These are phyloP conservation scores for Cercospora nicotianae DNA, from an alignment of 2,329 filamentous ascomycete genomes.

Conservation along the genomic window DNA sequence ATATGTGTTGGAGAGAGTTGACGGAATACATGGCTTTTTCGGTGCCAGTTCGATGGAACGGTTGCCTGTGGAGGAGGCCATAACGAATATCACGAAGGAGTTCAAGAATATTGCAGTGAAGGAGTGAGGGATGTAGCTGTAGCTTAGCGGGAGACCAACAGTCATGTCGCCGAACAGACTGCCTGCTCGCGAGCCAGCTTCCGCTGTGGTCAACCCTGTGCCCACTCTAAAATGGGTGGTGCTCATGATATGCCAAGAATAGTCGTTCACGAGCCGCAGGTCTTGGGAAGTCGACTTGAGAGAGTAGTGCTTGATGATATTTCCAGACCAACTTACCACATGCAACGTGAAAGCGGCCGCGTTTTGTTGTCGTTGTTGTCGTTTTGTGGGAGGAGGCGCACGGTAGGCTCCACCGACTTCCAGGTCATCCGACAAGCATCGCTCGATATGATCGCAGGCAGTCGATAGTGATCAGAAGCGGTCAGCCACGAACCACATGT, in stretches of 20 bases:
- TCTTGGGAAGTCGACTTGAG: neutral
- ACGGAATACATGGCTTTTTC: constrained; percentile 69
- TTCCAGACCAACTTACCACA: neutral
- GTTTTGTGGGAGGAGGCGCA: neutral
- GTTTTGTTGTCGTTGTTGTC: neutral
- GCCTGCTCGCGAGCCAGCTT: neutral
- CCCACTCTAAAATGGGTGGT: neutral
- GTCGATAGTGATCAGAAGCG: neutral
- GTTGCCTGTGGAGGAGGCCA: constrained; percentile 66
- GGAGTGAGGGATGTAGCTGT: neutral
- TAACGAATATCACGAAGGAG: constrained; percentile 56
- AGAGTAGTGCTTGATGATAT: neutral
- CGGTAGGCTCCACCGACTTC: neutral
- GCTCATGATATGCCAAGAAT: neutral
- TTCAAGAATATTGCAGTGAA: constrained; percentile 48
- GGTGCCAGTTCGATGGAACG: constrained; percentile 71
- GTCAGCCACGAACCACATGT: neutral
- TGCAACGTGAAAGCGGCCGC: neutral
- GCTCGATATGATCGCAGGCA: neutral
- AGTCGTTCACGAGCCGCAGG: neutral
- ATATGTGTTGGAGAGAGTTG: constrained; percentile 61
- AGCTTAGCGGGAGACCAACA: neutral
- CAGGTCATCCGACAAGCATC: neutral
- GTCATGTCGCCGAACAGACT: neutral
- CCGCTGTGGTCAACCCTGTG: neutral